These are phyloP conservation scores for Phlyctochytrium arcticum DNA, from an alignment of 192 early-diverging fungal species.

Conservation along the genomic window DNA sequence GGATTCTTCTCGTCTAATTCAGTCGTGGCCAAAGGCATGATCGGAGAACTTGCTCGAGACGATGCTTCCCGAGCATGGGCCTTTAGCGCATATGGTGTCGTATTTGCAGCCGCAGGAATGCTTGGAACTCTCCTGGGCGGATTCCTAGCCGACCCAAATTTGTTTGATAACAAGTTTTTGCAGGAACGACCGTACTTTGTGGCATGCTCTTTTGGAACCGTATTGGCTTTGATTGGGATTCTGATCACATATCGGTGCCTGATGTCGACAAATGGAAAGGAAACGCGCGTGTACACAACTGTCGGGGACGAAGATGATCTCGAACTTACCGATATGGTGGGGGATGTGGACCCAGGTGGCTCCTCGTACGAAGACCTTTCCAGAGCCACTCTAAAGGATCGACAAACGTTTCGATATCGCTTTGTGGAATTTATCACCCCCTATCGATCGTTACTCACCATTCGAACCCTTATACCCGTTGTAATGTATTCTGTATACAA, in stretches of 20 bases:
- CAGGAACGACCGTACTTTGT: constrained; percentile 31
- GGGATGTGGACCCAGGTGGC: not conserved
- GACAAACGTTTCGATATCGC: not conserved
- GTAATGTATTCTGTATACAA: constrained; percentile 25
- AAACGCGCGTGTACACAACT: not conserved
- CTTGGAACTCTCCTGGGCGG: constrained; percentile 34
- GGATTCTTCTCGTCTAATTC: constrained; percentile 36
- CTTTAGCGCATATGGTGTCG: constrained; percentile 39
- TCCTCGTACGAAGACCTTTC: not conserved
- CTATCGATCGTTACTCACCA: constrained; percentile 20
- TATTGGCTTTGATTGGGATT: constrained; percentile 21
- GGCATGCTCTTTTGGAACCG: constrained; percentile 26
- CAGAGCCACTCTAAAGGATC: not conserved
- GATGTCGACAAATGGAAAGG: not conserved
- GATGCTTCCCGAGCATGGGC: constrained; percentile 30
- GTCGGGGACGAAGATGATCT: not conserved
- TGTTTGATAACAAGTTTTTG: constrained; percentile 23
- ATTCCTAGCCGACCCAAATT: constrained; percentile 27
- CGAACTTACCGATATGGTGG: not conserved
- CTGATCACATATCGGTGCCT: not conserved
- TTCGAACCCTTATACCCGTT: constrained; percentile 24
- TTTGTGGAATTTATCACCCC: constrained; percentile 2
- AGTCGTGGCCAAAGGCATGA: constrained; percentile 44
- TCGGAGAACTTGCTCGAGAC: constrained; percentile 34
- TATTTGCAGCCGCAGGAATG: constrained; percentile 31